Percentiles rank a stretch among this genome's conserved stretches.
These are phyloP conservation scores for Sclerotinia trifoliorum DNA, from an alignment of 2,329 filamentous ascomycete genomes.

Conservation along the genomic window DNA sequence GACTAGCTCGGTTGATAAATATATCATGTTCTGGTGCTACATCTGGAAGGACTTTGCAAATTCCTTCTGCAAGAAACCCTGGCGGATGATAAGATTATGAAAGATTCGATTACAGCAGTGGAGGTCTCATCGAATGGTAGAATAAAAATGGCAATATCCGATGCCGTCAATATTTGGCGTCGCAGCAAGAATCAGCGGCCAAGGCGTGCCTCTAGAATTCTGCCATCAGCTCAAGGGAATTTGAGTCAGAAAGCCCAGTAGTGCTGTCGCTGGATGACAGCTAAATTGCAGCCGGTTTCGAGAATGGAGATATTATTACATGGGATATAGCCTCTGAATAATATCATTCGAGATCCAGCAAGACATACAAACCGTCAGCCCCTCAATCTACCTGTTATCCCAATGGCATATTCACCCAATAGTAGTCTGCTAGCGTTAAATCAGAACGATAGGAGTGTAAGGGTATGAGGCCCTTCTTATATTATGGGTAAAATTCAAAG, in stretches of 20 bases:
- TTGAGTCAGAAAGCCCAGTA: neutral
- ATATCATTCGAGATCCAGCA: neutral
- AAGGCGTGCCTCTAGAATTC: neutral
- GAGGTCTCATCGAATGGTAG: neutral
- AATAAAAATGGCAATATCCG: neutral
- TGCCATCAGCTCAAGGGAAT: neutral
- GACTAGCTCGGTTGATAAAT: neutral
- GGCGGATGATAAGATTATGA: neutral
- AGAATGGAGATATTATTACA: neutral
- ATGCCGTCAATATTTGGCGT: neutral
- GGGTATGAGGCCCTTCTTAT: neutral
- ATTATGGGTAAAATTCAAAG: too few species aligned
- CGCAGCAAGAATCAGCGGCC: neutral
- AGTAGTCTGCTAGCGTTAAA: neutral
- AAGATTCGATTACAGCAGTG: neutral
- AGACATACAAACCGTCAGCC: neutral
- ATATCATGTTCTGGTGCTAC: neutral
- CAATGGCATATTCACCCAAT: neutral
- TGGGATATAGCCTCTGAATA: constrained; percentile 20
- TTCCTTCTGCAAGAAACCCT: neutral
- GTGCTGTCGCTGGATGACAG: neutral
- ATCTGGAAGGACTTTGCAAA: neutral
- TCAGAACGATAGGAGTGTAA: neutral
- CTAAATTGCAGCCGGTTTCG: neutral
- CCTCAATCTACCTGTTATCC: neutral